phyloP scores from a whole-genome alignment of 2,329 filamentous ascomycete genomes.

The Xylaria polymorpha region DNA sequence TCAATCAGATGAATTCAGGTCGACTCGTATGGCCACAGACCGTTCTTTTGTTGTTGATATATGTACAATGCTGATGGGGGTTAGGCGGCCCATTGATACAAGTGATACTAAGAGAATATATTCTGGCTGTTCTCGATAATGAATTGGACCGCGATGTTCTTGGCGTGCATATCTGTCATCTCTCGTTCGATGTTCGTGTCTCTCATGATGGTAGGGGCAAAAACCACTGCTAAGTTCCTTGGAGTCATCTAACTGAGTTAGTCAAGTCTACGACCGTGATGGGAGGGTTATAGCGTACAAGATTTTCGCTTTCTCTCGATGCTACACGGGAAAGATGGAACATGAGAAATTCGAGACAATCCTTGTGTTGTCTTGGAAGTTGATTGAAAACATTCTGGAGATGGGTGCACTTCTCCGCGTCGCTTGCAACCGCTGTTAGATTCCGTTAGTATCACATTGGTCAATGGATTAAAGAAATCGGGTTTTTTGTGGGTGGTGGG shows the following conservation, averaged over 20 bases:
- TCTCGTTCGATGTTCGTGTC: constrained; percentile 90
- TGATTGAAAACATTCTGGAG: constrained; percentile 79
- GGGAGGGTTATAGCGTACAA: constrained; percentile 66
- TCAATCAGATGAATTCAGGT: not conserved
- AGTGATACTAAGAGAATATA: constrained; percentile 72
- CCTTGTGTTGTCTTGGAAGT: constrained; percentile 84
- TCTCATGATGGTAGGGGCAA: constrained; percentile 97
- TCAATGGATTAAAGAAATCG: not conserved
- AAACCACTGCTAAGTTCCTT: constrained; percentile 95
- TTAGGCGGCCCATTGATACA: constrained; percentile 11
- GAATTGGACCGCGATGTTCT: constrained; percentile 92
- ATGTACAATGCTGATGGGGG: constrained; percentile 44
- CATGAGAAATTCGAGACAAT: constrained; percentile 92
- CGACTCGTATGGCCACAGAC: not conserved
- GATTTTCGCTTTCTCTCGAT: constrained; percentile 82
- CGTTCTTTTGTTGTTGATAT: constrained; percentile 30
- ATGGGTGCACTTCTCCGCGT: constrained; percentile 75
- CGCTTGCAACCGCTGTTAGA: constrained; percentile 69
- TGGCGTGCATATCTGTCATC: constrained; percentile 94
- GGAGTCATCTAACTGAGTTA: constrained; percentile 80
- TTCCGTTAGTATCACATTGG: constrained; percentile 30
- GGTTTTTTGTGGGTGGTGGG: not conserved
- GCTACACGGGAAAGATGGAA: constrained; percentile 93
- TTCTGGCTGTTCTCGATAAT: constrained; percentile 88
- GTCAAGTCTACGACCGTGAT: constrained; percentile 17